Conservation (phyloP, 148 eudicot genomes). For the Arctostaphylos glauca region DNA sequence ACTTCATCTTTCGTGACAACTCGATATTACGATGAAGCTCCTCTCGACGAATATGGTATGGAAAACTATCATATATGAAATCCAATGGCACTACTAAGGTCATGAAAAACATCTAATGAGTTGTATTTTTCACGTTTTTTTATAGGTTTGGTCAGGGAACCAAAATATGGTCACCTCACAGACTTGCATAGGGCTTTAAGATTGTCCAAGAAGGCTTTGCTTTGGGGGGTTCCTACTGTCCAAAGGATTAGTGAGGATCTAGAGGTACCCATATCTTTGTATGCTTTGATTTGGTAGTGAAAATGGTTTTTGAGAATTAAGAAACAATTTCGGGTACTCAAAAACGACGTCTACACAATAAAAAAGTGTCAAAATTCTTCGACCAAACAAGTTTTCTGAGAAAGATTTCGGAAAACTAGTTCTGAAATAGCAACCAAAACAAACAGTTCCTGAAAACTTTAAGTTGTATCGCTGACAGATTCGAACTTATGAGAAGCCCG, state of each 20-base stretch:
- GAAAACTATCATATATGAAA: not conserved
- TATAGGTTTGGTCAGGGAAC: constrained; percentile 69
- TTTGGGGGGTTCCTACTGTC: constrained; percentile 40
- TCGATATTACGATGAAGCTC: constrained; percentile 95
- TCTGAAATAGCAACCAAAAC: not conserved
- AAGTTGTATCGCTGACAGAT: constrained; percentile 31
- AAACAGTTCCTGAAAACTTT: not conserved
- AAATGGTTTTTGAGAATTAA: not conserved
- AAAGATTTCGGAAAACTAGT: not conserved
- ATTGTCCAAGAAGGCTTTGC: constrained; percentile 52
- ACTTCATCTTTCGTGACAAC: constrained; percentile 67
- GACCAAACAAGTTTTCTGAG: not conserved
- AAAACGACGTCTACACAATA: not conserved
- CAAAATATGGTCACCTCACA: constrained; percentile 74
- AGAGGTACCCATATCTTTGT: constrained; percentile 39
- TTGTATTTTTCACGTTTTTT: not conserved
- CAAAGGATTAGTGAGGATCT: constrained; percentile 24
- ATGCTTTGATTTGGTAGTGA: not conserved
- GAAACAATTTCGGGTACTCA: not conserved
- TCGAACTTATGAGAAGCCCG: constrained; percentile 48
- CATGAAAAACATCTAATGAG: constrained; percentile 8
- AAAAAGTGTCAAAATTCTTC: not conserved
- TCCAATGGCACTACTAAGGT: not conserved
- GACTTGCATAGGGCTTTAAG: constrained; percentile 67
- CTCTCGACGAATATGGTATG: constrained; percentile 82